phyloP scores from a whole-genome alignment of 2,329 filamentous ascomycete species.

The Aspergillus pseudonomiae region DNA sequence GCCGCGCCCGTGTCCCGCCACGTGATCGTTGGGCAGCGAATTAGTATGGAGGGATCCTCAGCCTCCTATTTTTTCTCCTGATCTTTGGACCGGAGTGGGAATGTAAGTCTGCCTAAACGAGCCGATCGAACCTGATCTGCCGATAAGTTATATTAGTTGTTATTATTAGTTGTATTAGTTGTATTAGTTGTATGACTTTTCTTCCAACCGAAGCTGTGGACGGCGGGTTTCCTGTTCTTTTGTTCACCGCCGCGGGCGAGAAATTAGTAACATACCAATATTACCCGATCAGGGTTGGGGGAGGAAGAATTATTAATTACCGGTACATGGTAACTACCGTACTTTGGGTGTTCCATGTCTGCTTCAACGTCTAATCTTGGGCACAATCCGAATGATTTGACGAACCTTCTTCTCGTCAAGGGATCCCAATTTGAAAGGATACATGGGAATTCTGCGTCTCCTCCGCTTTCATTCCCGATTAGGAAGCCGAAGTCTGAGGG shows the following conservation, averaged over 20 bases:
- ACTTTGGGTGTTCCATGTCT: neutral
- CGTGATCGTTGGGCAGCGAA: conserved; percentile 7
- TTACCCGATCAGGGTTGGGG: neutral
- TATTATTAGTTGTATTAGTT: neutral
- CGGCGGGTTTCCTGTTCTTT: neutral
- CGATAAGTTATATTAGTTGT: neutral
- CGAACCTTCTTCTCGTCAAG: neutral
- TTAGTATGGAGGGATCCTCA: neutral
- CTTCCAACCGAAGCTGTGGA: neutral
- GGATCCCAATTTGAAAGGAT: neutral
- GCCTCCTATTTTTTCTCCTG: conserved; percentile 2
- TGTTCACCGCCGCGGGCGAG: neutral
- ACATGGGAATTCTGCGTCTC: neutral
- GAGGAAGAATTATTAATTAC: neutral
- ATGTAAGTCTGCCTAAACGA: conserved; percentile 1
- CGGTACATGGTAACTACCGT: neutral
- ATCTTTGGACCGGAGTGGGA: neutral
- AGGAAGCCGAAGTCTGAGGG: neutral
- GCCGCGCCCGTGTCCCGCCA: conserved; percentile 3
- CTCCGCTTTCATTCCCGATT: neutral
- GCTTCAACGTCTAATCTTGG: neutral
- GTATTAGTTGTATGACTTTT: neutral
- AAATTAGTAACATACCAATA: neutral
- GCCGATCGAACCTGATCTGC: neutral
- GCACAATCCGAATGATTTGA: neutral